Percentiles rank a stretch among this genome's conserved stretches.
Conservation (phyloP, 164 flowering plant genomes). For the Protea cynaroides region DNA sequence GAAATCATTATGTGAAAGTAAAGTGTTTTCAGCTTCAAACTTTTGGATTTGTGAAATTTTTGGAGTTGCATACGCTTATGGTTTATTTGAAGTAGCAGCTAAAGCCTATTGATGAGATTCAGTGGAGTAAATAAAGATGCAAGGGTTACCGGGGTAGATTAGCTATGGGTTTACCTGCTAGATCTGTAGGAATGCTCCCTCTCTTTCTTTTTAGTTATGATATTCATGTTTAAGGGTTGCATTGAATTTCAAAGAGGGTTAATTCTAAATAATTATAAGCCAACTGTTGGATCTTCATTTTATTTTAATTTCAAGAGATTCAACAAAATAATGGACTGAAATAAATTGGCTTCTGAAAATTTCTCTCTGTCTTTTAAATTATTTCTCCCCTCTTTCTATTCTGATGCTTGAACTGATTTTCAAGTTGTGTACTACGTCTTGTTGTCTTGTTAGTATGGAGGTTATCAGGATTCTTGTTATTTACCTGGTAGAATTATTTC, state of each 20-base stretch:
- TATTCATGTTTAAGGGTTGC: conserved; percentile 1
- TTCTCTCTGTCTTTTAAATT: not conserved
- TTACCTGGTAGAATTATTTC: no score
- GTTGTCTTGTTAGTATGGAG: not conserved
- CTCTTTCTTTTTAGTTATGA: not conserved
- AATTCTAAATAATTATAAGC: not conserved
- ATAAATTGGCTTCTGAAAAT: not conserved
- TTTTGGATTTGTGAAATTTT: not conserved
- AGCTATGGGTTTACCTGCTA: not conserved
- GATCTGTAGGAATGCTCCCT: not conserved
- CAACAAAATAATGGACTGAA: not conserved
- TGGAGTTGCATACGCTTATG: not conserved
- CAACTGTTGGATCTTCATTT: not conserved
- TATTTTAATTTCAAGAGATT: not conserved
- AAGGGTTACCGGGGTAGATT: not conserved
- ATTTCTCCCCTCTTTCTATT: not conserved
- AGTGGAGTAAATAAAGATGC: not conserved
- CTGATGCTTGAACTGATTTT: not conserved
- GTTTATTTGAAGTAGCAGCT: not conserved
- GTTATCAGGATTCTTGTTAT: no score
- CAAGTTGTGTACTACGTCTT: not conserved
- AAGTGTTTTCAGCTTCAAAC: not conserved
- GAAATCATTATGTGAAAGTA: not conserved
- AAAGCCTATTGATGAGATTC: not conserved
- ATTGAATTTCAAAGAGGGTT: not conserved